Evolutionary conservation across 495 filamentous ascomycete genomes (phyloP), one percentile per base, ranked within the genome.

Genomic region (Penicillium manginii): DNA sequence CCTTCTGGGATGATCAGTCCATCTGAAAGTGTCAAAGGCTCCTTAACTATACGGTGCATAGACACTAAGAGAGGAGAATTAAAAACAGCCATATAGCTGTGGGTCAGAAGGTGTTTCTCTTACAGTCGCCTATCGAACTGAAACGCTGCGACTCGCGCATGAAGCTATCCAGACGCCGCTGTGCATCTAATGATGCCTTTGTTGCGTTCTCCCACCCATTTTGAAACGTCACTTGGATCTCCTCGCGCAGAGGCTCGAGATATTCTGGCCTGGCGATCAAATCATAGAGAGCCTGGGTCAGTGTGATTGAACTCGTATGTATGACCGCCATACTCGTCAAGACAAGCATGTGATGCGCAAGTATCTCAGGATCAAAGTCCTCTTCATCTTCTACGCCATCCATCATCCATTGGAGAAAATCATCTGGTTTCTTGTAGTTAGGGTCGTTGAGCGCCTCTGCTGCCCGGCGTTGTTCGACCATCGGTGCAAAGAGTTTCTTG

Each of bases 381-480:
- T 65, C 56, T 6, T 66, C 52, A 11, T 66, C 65, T 5, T 70
- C 54, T 5, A 68, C 66, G 33, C 61, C 37, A 15, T 75, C 74
- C 64, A 77, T 69, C 64, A 74, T 72, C 74, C 74, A 75, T 52
- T 77, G 74, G 48, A 77, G 46, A 37, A 77, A 72, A 48, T 77
- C 73, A 33, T 75, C 69, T 0, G 70, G 72, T 31, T 73, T 73
- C 18, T 49, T n/a, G 45, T 69, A 72, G 11, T 14, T 22, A 0
- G 60, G 49, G 23, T 71, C 58, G 15, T 49, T 60, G 11, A 33
- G 33, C 14, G 71, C 59, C 0, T 49, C 47, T 10, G 58, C 61
- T n/a, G 48, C 22, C 5, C 67, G 55, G 22, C 73, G 72, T n/a
- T 60, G 59, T 3, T 59, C 17, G 48, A 77, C 66, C 37, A 69